A percentile compares a stretch with the other conserved stretches of the same genome.
Evolutionary conservation across 2,329 filamentous ascomycete genomes (phyloP).

Genomic region (Triangularia setosa): DNA sequence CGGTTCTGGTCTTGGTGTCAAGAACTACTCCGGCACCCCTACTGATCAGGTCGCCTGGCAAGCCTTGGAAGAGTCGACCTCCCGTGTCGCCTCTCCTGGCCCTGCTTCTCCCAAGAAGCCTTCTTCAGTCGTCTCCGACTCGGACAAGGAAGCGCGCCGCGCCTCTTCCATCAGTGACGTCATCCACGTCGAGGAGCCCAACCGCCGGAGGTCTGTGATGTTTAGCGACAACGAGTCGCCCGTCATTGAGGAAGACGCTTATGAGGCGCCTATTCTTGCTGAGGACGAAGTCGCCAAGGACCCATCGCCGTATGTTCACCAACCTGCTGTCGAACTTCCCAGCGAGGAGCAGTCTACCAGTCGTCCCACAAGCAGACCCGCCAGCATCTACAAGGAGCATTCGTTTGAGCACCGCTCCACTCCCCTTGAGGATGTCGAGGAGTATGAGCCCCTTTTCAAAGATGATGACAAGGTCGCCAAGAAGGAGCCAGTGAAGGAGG

Average conservation of each 20-base stretch:
- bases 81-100: slow-evolving; percentile 67
- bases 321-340: slow-evolving; percentile 77
- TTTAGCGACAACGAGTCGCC: slow-evolving; percentile 41
- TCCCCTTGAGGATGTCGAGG: slow-evolving; percentile 80
- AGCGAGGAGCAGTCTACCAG: slow-evolving; percentile 55
- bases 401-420: slow-evolving; percentile 58
- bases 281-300: slow-evolving; percentile 81
- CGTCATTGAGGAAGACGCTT: slow-evolving; percentile 51
- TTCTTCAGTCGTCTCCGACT: slow-evolving; percentile 28
- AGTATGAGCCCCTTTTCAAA: slow-evolving; percentile 92
- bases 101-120: slow-evolving; percentile 40
- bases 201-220: slow-evolving; percentile 41
- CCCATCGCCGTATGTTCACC: slow-evolving; percentile 61
- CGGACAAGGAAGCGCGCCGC: slow-evolving; percentile 24
- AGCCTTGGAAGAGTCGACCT: slow-evolving; percentile 78
- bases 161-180: slow-evolving; percentile 51
- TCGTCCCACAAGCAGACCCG: slow-evolving; percentile 60
- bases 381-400: slow-evolving; percentile 57
- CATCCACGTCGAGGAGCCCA: slow-evolving; percentile 74
- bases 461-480: slow-evolving; percentile 59
- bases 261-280: slow-evolving; percentile 78
- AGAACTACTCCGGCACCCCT: slow-evolving; percentile 67
- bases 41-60: slow-evolving; percentile 88
- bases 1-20: slow-evolving; percentile 51
- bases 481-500: slow-evolving; percentile 36